Evolutionary conservation across 2,329 filamentous ascomycete genomes (phyloP), one percentile per base, ranked within the genome.

Genomic region (Ampelomyces quisqualis): DNA sequence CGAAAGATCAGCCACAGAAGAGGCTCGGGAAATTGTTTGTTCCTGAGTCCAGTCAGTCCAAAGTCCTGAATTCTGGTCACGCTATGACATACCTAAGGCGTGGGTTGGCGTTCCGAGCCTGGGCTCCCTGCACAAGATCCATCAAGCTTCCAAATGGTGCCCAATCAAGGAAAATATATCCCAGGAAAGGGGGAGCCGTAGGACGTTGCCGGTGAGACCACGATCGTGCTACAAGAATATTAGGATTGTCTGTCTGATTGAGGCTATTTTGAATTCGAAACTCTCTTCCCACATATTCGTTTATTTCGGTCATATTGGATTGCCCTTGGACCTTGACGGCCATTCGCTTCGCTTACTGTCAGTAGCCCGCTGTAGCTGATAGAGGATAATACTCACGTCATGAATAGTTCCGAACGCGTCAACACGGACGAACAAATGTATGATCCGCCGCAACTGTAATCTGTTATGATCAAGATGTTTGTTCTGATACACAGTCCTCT

Each of bases 1-100:
- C 38, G 38, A 19, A 49, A 42, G 10, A 42, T 40, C 5, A 42
- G 22, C 41, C 45, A 49, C 4, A 47, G 29, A 19, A 38, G 28
- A 3, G 40, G 37, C 26, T 47, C 40, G 5, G 40, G 45, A 10
- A 47, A 24, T 22, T 47, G 40, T 34, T 17, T 24, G 5, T 9
- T 29, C 2, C 32, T 33, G 15, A 1, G n/a, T 5, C 11, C 20
- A 31, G 24, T 38, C 9, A 23, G 21, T 17, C n/a, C n/a, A n/a
- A n/a, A n/a, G n/a, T 19, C 14, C 6, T 33, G 18, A 2, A 21
- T 33, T n/a, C 13, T 21, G 7, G 18, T 19, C 4, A 20, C 3
- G 22, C 18, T 7, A 21, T n/a, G n/a, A n/a, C n/a, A n/a, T n/a
- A n/a, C n/a, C n/a, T n/a, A n/a, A n/a, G n/a, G n/a, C n/a, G n/a